Evolutionary conservation across 805 yeast genomes (phyloP).

Genomic region (Kodamaea neixiangensis): DNA sequence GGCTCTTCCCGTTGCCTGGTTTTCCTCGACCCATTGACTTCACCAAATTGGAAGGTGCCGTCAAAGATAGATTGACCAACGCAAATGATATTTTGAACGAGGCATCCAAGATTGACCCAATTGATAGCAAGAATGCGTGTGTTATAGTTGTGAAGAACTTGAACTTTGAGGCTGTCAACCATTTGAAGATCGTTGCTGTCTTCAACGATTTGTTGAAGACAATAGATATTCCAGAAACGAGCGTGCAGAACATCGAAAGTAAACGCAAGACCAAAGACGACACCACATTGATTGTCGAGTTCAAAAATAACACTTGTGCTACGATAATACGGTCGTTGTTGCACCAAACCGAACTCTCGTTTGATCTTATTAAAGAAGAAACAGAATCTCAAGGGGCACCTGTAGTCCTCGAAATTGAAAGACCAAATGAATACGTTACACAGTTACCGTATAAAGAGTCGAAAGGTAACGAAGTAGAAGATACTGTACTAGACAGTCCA

Average conservation of each 20-base stretch:
- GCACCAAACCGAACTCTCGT: slow-evolving; percentile 32
- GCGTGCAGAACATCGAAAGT: slow-evolving; percentile 30
- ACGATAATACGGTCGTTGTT: slow-evolving; percentile 54
- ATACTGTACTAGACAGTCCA: slow-evolving; percentile 41
- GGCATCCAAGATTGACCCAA: slow-evolving; percentile 39
- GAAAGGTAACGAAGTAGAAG: slow-evolving; percentile 23
- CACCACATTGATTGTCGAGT: slow-evolving; percentile 48
- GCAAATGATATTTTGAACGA: slow-evolving; percentile 34
- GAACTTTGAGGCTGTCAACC: slow-evolving; percentile 35
- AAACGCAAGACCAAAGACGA: slow-evolving; percentile 40
- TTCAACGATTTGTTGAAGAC: slow-evolving; percentile 47
- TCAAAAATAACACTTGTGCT: slow-evolving; percentile 53
- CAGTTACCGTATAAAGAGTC: slow-evolving; percentile 20
- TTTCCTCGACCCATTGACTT: slow-evolving; percentile 48
- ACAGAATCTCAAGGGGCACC: slow-evolving; percentile 14
- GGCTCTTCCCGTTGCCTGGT: slow-evolving; percentile 77
- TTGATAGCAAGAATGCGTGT: slow-evolving; percentile 36
- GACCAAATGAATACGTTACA: slow-evolving; percentile 40
- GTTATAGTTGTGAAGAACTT: slow-evolving; percentile 32
- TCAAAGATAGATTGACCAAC: slow-evolving; percentile 33
- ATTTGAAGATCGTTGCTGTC: slow-evolving; percentile 43
- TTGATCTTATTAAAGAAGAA: slow-evolving; percentile 28
- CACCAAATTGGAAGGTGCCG: slow-evolving; percentile 41
- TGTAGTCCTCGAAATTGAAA: slow-evolving; percentile 16
- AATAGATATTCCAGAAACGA: slow-evolving; percentile 44